Evolutionary conservation across 2,329 filamentous ascomycete genomes (phyloP).

Genomic region (Arthrinium puccinioides): DNA sequence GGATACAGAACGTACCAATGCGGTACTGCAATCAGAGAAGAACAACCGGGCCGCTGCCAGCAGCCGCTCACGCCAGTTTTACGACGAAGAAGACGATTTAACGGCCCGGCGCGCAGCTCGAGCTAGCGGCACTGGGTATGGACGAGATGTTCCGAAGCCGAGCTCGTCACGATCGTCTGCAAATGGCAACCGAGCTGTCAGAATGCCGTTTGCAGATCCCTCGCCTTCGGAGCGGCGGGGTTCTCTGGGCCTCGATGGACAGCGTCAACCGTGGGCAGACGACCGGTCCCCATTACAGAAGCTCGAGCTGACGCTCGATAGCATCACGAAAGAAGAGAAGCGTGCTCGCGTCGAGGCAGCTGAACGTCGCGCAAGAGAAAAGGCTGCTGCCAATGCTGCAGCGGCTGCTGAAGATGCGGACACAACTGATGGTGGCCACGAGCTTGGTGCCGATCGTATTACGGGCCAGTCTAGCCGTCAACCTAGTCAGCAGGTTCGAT

Average conservation of each 20-base stretch:
- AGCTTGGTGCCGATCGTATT: slow-evolving; percentile 8
- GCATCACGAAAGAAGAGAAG: slow-evolving; percentile 94
- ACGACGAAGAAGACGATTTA: slow-evolving; percentile 17
- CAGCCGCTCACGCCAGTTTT: slow-evolving; percentile 15
- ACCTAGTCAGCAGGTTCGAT: slow-evolving; percentile 18
- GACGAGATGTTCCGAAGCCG: slow-evolving; percentile 11
- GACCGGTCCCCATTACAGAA: slow-evolving; percentile 89
- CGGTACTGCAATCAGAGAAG: not conserved
- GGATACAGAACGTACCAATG: slow-evolving; percentile 17
- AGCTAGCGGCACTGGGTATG: slow-evolving; percentile 8
- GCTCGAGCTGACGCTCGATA: slow-evolving; percentile 82
- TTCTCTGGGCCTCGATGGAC: slow-evolving; percentile 29
- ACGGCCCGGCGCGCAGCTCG: slow-evolving; percentile 4
- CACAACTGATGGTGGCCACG: too few species aligned
- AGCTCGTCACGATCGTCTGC: slow-evolving; percentile 17
- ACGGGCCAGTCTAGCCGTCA: slow-evolving; percentile 10
- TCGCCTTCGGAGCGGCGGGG: slow-evolving; percentile 26
- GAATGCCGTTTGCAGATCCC: slow-evolving; percentile 10
- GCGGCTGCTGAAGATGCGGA: slow-evolving; percentile 14
- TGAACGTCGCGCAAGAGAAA: slow-evolving; percentile 65
- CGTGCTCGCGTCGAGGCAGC: slow-evolving; percentile 77
- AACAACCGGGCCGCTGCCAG: not conserved
- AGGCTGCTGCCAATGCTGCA: slow-evolving; percentile 37
- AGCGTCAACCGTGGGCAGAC: slow-evolving; percentile 59
- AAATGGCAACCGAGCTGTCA: slow-evolving; percentile 19